phyloP scores from a whole-genome alignment of 768 basidiomycete species.

The Lentinula sp. region DNA sequence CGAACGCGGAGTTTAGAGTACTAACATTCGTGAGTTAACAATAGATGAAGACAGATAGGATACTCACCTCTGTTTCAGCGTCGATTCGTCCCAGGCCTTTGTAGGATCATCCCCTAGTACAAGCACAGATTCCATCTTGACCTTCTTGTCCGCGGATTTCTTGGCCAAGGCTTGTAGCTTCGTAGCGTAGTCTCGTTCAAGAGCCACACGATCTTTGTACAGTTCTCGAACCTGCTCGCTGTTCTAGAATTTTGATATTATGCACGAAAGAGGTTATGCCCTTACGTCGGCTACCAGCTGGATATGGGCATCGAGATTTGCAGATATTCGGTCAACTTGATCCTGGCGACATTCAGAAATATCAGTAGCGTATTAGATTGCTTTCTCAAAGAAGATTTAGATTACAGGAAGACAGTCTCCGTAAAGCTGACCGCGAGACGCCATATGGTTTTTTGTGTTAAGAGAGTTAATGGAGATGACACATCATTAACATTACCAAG shows the following conservation, averaged over 20 bases:
- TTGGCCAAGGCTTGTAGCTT: constrained; percentile 62
- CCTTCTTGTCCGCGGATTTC: constrained; percentile 69
- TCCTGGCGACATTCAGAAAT: constrained; percentile 36
- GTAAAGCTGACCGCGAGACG: constrained; percentile 28
- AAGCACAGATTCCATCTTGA: constrained; percentile 44
- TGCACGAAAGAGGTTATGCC: neutral
- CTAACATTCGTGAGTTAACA: constrained; percentile 28
- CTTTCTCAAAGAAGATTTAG: constrained; percentile 2
- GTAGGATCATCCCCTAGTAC: constrained; percentile 67
- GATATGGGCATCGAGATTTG: constrained; percentile 58
- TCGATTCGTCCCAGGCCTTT: constrained; percentile 49
- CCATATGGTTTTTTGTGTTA: neutral
- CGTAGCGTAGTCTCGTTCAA: constrained; percentile 76
- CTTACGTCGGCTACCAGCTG: constrained; percentile 60
- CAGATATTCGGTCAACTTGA: constrained; percentile 61
- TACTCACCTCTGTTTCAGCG: constrained; percentile 48
- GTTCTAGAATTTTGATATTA: neutral
- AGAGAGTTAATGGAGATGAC: too few relatives aligned
- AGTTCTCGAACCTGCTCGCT: constrained; percentile 60
- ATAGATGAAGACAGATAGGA: constrained; percentile 8
- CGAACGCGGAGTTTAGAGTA: constrained; percentile 67
- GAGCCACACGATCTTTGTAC: constrained; percentile 54
- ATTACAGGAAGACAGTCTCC: constrained; percentile 51
- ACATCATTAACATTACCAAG: too few relatives aligned
- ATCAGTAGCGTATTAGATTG: constrained; percentile 5